phyloP scores from a whole-genome alignment of 805 yeast genomes.

The Yamadazyma endophytica region DNA sequence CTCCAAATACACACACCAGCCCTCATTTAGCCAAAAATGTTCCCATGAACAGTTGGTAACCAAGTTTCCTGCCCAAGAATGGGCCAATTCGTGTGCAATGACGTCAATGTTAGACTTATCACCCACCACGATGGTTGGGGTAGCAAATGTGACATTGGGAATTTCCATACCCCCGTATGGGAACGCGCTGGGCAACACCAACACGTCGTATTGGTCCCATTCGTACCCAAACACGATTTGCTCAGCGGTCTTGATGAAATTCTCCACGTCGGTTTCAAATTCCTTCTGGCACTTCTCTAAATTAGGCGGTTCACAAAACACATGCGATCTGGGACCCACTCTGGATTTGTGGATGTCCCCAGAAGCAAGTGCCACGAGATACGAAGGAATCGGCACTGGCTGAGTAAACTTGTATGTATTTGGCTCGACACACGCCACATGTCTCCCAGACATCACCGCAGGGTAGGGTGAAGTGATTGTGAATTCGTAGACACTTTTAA shows the following conservation, averaged over 20 bases:
- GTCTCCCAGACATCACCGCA: slow-evolving; percentile 70
- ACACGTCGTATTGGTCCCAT: slow-evolving; percentile 79
- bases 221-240: slow-evolving; percentile 71
- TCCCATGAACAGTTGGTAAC: slow-evolving; percentile 92
- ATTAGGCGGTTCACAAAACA: slow-evolving; percentile 71
- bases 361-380: slow-evolving; percentile 78
- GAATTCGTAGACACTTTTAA: slow-evolving; percentile 63
- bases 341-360: slow-evolving; percentile 67
- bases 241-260: slow-evolving; percentile 76
- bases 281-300: slow-evolving; percentile 71
- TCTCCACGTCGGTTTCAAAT: slow-evolving; percentile 76
- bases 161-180: slow-evolving; percentile 97
- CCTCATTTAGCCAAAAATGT: slow-evolving; percentile 93
- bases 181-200: slow-evolving; percentile 70
- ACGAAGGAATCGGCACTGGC: slow-evolving; percentile 80
- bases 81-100: slow-evolving; percentile 89
- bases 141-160: slow-evolving; percentile 85
- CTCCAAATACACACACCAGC: slow-evolving; percentile 93
- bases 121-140: slow-evolving; percentile 82
- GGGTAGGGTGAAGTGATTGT: slow-evolving; percentile 60
- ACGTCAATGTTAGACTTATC: slow-evolving; percentile 86
- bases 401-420: slow-evolving; percentile 48
- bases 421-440: slow-evolving; percentile 17
- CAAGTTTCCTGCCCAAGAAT: slow-evolving; percentile 88
- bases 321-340: slow-evolving; percentile 84